Evolutionary conservation across 2,329 filamentous ascomycete species (phyloP).

Genomic region (Cladosporium austrohemisphaericum): DNA sequence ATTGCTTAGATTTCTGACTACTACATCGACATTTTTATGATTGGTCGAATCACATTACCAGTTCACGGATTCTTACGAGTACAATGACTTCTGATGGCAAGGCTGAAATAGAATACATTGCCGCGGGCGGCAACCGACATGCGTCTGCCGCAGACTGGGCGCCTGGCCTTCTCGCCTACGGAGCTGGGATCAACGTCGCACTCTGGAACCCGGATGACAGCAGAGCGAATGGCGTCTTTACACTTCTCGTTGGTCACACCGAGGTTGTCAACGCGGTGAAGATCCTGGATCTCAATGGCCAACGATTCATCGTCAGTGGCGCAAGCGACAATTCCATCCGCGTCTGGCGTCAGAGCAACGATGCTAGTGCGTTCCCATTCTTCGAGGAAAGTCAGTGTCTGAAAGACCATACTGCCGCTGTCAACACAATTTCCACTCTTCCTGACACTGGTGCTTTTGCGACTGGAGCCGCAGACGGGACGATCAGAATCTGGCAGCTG

Average conservation of each 20-base stretch:
- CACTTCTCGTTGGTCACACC: conserved; percentile 70
- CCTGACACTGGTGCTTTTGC: conserved; percentile 49
- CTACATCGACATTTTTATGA: neutral
- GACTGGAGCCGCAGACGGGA: conserved; percentile 61
- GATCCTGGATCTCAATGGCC: conserved; percentile 59
- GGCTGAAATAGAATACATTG: conserved; percentile 48
- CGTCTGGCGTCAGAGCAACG: conserved; percentile 47
- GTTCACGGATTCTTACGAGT: neutral
- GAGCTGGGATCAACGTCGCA: conserved; percentile 82
- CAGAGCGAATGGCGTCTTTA: conserved; percentile 56
- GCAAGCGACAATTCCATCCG: conserved; percentile 75
- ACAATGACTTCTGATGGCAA: conserved; percentile 2
- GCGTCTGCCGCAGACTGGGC: conserved; percentile 87
- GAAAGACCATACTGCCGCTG: conserved; percentile 65
- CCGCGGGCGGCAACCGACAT: conserved; percentile 85
- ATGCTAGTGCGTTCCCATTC: conserved; percentile 15
- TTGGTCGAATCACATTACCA: neutral
- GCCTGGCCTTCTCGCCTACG: conserved; percentile 73
- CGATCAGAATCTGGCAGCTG: conserved; percentile 66
- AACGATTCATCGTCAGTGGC: conserved; percentile 68
- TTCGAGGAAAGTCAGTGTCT: conserved; percentile 50
- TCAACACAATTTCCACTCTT: conserved; percentile 60
- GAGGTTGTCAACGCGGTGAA: conserved; percentile 79
- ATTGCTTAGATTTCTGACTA: too few relatives aligned
- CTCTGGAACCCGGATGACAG: conserved; percentile 70